Evolutionary conservation across 1,139 yeast species (phyloP), one percentile per base, ranked within the genome.

Genomic region (Kazachstania sp.): DNA sequence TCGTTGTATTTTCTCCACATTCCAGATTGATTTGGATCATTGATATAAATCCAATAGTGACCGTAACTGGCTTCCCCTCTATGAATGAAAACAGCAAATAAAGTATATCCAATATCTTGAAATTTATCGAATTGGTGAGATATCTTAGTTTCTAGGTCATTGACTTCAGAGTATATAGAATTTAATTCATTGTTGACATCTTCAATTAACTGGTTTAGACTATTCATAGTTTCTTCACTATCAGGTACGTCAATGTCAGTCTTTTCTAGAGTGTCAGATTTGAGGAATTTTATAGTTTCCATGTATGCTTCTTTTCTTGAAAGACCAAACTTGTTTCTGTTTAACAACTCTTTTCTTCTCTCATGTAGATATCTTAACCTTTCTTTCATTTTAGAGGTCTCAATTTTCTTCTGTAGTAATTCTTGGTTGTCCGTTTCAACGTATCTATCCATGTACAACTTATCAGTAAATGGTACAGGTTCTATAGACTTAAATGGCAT

Each of bases 41-140:
- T 79, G 51, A 92, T 90, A 63, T 90, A 92, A 15, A 90, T 78
- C 97, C 97, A 92, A 64, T 92, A 92, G 66, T 92, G 98, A 3
- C 98, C 98, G 61, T 86, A 90, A 48, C 88, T 81, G 1, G 96
- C 98, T 59, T 88, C 95, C 7, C 98, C 98, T 47, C 97, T 73
- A 65, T 92, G 98, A 43, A 94, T 87, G 60, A 92, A 92, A 7
- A 92, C 83, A 0, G 97, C 95, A 70, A 90, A 92, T 12, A 92
- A 74, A 0, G 86, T 74, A 64, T 92, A 92, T 0, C 92, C 95
- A 29, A 82, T 75, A 47, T 74, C 68, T 45, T 73, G 76, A 67
- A 83, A 78, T 9, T 71, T 70, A 19, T 71, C 70, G 61, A 84
- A 88, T 58, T 84, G 94, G 23, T 65, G 66, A 19, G 76, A 67